These are phyloP conservation scores for Vinca minor DNA, from an alignment of 257 asterid genomes.

Conservation along the genomic window DNA sequence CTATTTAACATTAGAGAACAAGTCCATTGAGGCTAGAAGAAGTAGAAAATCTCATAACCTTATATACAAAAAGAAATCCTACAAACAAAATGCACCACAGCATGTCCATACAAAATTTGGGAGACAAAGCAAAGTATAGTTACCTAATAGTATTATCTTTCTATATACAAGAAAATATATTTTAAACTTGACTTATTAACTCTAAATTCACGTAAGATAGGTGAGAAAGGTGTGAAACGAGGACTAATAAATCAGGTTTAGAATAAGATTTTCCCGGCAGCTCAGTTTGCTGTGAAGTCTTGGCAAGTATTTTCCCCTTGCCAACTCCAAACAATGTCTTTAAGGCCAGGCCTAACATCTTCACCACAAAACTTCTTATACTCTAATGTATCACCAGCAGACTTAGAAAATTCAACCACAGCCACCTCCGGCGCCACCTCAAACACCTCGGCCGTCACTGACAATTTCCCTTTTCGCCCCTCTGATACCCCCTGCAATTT, in stretches of 20 bases:
- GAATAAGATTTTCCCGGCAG: too few species aligned
- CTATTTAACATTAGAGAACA: not conserved
- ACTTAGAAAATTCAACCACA: constrained; percentile 68
- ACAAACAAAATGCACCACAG: not conserved
- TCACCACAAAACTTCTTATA: constrained; percentile 66
- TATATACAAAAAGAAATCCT: not conserved
- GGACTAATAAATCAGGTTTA: too few species aligned
- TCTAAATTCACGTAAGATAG: too few species aligned
- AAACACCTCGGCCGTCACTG: constrained; percentile 44
- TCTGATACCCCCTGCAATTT: constrained; percentile 35
- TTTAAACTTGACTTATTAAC: too few species aligned
- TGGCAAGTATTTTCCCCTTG: constrained; percentile 52
- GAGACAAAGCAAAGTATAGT: not conserved
- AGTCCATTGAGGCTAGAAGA: not conserved
- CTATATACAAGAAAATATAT: too few species aligned
- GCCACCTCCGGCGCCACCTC: constrained; percentile 74
- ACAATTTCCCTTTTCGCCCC: constrained; percentile 43
- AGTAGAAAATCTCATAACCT: not conserved
- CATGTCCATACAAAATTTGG: constrained; percentile 18
- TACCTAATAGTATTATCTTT: not conserved
- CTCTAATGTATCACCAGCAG: constrained; percentile 78
- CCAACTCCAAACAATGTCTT: constrained; percentile 95
- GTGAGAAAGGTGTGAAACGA: too few species aligned
- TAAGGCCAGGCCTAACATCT: constrained; percentile 60
- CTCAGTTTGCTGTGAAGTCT: not conserved